phyloP scores from a whole-genome alignment of 768 basidiomycete species.

The Sarcodon aspratus region DNA sequence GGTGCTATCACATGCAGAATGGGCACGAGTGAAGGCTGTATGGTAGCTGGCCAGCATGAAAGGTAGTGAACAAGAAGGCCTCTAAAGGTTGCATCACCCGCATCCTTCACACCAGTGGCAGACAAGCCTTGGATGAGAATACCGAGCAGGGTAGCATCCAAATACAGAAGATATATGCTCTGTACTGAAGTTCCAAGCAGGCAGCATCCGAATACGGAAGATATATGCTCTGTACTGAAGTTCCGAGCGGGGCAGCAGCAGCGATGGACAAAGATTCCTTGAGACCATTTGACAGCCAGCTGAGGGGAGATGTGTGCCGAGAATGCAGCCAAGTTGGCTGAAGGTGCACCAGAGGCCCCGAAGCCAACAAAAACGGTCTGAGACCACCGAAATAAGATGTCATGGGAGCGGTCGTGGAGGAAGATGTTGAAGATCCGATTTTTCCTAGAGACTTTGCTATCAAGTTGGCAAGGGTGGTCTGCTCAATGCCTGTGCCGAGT shows the following conservation, averaged over 20 bases:
- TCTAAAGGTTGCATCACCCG: no score
- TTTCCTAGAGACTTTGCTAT: constrained; percentile 56
- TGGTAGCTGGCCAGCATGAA: no score
- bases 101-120: constrained; percentile 50
- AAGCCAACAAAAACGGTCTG: constrained; percentile 85
- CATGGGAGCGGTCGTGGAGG: constrained; percentile 23
- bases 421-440: constrained; percentile 21
- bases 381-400: constrained; percentile 68
- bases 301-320: constrained; percentile 70
- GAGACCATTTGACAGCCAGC: constrained; percentile 80
- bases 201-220: no score
- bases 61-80: no score
- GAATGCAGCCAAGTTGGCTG: constrained; percentile 69
- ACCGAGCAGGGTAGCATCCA: constrained; percentile 85
- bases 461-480: constrained; percentile 54
- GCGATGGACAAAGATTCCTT: constrained; percentile 62
- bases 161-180: constrained; percentile 77
- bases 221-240: no score
- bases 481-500: constrained; percentile 79
- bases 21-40: no score
- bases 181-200: no score
- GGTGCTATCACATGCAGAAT: no score
- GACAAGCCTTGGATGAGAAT: constrained; percentile 66
- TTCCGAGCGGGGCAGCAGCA: constrained; percentile 40
- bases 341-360: constrained; percentile 54